phyloP scores from a whole-genome alignment of 2,329 filamentous ascomycete species.

The Coniochaeta sp. region DNA sequence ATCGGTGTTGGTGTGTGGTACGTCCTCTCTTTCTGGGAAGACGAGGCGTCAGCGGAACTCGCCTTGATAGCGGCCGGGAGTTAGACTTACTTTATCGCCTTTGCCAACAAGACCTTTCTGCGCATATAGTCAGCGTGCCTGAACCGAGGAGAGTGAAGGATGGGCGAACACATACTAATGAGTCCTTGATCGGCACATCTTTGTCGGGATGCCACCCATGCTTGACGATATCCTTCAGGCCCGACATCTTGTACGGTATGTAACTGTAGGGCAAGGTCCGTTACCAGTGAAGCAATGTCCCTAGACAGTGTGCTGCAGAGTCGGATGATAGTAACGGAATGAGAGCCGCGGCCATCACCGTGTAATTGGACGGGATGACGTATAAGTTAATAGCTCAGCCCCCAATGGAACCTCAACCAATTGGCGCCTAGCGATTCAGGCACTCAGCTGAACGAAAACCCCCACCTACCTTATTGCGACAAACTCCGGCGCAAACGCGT shows the following conservation, averaged over 20 bases:
- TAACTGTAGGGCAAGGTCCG: background rate
- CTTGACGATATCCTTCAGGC: slow-evolving; percentile 40
- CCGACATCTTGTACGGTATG: slow-evolving; percentile 26
- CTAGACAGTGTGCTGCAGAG: no score
- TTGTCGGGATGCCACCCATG: slow-evolving; percentile 47
- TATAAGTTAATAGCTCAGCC: background rate
- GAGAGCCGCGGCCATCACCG: background rate
- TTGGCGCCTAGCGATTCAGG: background rate
- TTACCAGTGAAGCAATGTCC: no score
- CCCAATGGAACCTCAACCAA: no score
- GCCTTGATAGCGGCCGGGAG: background rate
- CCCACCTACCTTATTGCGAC: background rate
- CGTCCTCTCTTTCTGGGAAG: slow-evolving; percentile 14
- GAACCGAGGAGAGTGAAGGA: background rate
- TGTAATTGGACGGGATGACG: slow-evolving; percentile 2
- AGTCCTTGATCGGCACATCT: slow-evolving; percentile 14
- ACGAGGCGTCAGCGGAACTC: background rate
- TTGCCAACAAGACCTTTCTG: slow-evolving; percentile 40
- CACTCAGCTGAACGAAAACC: background rate
- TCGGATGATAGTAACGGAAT: background rate
- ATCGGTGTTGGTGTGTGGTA: slow-evolving; percentile 51
- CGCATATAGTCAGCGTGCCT: background rate
- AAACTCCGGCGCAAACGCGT: background rate
- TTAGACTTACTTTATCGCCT: slow-evolving; percentile 16
- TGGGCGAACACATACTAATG: background rate